Evolutionary conservation across 108 stramenopile species (phyloP), one percentile per base, ranked within the genome.

Genomic region (Cyclotella atomus): DNA sequence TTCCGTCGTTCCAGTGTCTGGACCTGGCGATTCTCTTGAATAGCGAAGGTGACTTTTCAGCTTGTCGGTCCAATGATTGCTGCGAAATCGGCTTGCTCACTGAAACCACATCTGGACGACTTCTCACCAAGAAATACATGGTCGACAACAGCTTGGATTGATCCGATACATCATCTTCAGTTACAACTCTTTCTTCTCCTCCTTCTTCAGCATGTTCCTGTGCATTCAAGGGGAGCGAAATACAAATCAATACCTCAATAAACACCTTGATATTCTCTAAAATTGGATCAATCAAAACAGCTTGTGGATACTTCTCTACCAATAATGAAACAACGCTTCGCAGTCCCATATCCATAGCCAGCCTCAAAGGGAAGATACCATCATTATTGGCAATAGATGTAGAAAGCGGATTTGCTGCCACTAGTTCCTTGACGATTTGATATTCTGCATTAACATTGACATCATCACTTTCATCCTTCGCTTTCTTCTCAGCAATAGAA

Each of bases 281-380:
- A 24, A 36, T 56, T 4, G 57, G 45, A 65, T 73, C 72, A 21
- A 56, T 33, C 15, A 69, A 33, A 43, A 73, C 79, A 4, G 72
- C 79, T 14, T 73, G 10, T 21, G 67, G 68, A 64, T 73, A 65
- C 25, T 54, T 20, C 15, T 25, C 15, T 15, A 80, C 28, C 17
- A 80, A 53, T n/a, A 43, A n/a, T 0, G 61, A 16, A 4, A 73
- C 17, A 0, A 57, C 56, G 28, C 41, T 43, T 33, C 50, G 30
- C 5, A 62, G 23, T 30, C 65, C 70, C 38, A 71, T 24, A n/a
- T 79, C 33, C 71, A 79, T 79, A 10, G 78, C 78, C 56, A 79
- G 25, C 27, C 38, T 70, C 47, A 79, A 24, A 15, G 78, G 78
- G 17, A 72, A 34, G 3, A 59, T 25, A 20, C 36, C 49, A 10